Evolutionary conservation across 768 basidiomycete species (phyloP).

Genomic region (Auriculariales sp.): DNA sequence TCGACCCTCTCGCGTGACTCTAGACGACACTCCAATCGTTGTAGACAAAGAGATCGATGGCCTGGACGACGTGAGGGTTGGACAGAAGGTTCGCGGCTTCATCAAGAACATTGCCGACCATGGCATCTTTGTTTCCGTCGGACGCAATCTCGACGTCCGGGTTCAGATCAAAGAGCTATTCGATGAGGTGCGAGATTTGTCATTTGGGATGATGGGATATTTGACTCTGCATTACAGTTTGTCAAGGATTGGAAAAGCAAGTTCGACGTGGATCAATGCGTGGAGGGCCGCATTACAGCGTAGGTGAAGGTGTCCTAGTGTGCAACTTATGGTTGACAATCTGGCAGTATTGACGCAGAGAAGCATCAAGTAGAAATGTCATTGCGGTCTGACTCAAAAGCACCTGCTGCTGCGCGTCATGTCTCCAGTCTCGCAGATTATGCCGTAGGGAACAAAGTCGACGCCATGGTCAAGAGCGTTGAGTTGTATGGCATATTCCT

Average conservation of each 20-base stretch:
- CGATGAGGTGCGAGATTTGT: slow-evolving; percentile 43
- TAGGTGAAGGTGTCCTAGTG: slow-evolving; percentile 18
- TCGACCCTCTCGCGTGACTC: slow-evolving; percentile 53
- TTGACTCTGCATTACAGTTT: slow-evolving; percentile 36
- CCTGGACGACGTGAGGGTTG: slow-evolving; percentile 49
- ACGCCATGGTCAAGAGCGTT: slow-evolving; percentile 63
- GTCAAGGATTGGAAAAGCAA: slow-evolving; percentile 89
- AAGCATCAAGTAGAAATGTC: slow-evolving; percentile 83
- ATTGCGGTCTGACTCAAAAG: slow-evolving; percentile 49
- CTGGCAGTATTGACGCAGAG: slow-evolving; percentile 46
- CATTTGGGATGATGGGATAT: slow-evolving; percentile 2
- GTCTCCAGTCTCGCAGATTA: slow-evolving; percentile 32
- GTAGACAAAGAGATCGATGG: slow-evolving; percentile 55
- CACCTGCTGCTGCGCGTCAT: slow-evolving; percentile 20
- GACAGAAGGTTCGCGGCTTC: slow-evolving; percentile 72
- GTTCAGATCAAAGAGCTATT: slow-evolving; percentile 91
- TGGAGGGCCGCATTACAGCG: slow-evolving; percentile 76
- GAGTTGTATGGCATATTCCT: slow-evolving; percentile 92
- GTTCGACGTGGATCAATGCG: slow-evolving; percentile 69
- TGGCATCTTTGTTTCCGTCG: slow-evolving; percentile 81
- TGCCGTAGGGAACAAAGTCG: slow-evolving; percentile 64
- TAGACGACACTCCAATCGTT: slow-evolving; percentile 31
- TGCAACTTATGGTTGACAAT: background rate
- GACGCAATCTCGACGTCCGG: slow-evolving; percentile 72
- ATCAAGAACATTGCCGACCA: slow-evolving; percentile 77